Base-by-base conservation (phyloP, 2,329 filamentous ascomycete genomes). In the Penicillium sp. region DNA sequence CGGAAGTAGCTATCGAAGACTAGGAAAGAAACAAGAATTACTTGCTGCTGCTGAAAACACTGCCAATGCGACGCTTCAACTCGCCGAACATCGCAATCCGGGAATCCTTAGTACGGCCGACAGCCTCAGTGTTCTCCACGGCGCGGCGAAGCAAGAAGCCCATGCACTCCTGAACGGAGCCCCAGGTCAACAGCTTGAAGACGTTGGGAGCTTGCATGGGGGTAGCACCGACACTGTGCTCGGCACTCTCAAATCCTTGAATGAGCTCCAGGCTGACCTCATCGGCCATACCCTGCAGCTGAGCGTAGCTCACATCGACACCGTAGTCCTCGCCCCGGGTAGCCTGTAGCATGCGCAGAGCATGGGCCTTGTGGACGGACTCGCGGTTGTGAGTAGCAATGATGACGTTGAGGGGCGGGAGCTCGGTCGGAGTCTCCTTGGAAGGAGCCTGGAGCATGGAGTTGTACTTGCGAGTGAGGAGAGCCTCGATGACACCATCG, bases 281-380 rank as follows among this genome's bases (percentile, higher is more conserved):
- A 64, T 97, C 93, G 1, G 93, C 93, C 93, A 97, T 97, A 38
- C 93, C 92, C 77, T 93, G 89, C 1, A 97, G 82, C 75, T 97
- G 92, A 2, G 89, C 89, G 70, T 90, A 91, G 34, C 76, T 74
- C 2, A 84, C 73, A 13, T 80, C 75, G 43, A 76, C 70, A 36
- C 71, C 67, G 44, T 70, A 67, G 43, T 61, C 47, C 60, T 76
- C 69, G 35, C 79, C 79, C 3, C 69, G 61, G n/a, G 70, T 69
- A 18, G 79, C 77, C 47, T 84, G 78, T 13, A 73, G 61, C 47
- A 68, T 64, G 30, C 74, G 74, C 30, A 78, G 63, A 26, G 69
- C 68, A 56, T 81, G 79, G 14, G 82, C 82, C 56, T 77, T 77
- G 40, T 72, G 68, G 41, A 84, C 78, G 4, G 81, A 81, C 43